Conservation (phyloP, 2,329 filamentous ascomycete species). For the Didymellaceae sp. region DNA sequence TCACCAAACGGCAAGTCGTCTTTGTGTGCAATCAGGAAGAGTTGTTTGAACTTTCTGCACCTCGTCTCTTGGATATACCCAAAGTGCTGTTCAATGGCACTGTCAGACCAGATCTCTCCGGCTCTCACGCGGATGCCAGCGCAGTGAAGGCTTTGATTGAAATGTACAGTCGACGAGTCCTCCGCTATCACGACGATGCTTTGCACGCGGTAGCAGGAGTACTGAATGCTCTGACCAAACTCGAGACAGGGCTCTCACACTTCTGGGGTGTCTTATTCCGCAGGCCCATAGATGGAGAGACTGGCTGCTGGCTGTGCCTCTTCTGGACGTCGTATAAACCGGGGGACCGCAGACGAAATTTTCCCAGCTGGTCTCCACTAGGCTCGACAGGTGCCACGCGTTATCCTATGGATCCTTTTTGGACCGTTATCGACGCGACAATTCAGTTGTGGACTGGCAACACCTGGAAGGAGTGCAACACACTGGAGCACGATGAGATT, state of each 20-base stretch:
- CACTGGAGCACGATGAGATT: no score
- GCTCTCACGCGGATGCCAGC: no score
- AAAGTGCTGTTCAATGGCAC: background rate
- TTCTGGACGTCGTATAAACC: background rate
- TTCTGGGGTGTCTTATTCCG: background rate
- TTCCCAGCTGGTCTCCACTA: background rate
- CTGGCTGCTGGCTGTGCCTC: background rate
- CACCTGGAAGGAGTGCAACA: no score
- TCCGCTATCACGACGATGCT: background rate
- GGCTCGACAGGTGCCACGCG: background rate
- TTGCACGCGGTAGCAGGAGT: background rate
- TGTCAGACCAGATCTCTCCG: background rate
- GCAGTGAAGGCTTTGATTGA: background rate
- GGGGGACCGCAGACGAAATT: background rate
- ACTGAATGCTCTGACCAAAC: background rate
- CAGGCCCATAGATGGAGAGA: background rate
- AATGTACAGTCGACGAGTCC: background rate
- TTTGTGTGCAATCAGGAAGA: background rate
- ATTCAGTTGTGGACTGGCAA: background rate
- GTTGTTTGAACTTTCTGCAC: no score
- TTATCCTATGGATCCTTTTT: no score
- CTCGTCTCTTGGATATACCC: no score
- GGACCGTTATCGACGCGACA: background rate
- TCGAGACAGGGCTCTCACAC: background rate
- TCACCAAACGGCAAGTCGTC: background rate